These are phyloP conservation scores for Apophysomyces trapeziformis DNA, from an alignment of 371 early-diverging fungal genomes.

Conservation along the genomic window DNA sequence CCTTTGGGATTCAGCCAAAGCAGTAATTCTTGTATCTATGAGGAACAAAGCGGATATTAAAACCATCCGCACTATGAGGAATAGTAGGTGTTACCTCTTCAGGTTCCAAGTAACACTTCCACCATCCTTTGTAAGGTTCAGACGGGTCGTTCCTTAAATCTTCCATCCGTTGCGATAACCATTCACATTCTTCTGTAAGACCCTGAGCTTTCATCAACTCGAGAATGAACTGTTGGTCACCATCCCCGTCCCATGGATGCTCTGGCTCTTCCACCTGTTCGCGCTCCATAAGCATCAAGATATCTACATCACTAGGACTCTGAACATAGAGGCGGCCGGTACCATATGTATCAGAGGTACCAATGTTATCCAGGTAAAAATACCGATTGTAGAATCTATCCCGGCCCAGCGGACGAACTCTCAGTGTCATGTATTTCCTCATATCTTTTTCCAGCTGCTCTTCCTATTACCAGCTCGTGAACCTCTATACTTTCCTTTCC, in stretches of 20 bases:
- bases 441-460: constrained; percentile 70
- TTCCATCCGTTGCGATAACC: constrained; percentile 41
- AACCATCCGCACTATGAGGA: neutral
- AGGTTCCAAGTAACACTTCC: constrained; percentile 54
- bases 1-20: constrained; percentile 56
- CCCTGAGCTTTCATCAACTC: constrained; percentile 51
- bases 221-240: constrained; percentile 42
- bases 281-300: constrained; percentile 52
- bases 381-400: constrained; percentile 89
- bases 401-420: constrained; percentile 74
- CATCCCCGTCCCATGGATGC: constrained; percentile 47
- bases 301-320: constrained; percentile 58
- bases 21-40: constrained; percentile 45
- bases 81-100: constrained; percentile 38
- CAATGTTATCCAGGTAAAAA: constrained; percentile 81
- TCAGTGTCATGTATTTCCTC: constrained; percentile 62
- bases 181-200: constrained; percentile 41
- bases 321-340: constrained; percentile 71
- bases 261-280: constrained; percentile 31
- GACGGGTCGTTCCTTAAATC: constrained; percentile 6
- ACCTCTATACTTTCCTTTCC: neutral
- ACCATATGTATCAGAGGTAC: constrained; percentile 60
- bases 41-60: neutral
- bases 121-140: constrained; percentile 34
- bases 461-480: constrained; percentile 33